Conservation (phyloP, 169 alveolate species). For the Cryptosporidium baileyi region DNA sequence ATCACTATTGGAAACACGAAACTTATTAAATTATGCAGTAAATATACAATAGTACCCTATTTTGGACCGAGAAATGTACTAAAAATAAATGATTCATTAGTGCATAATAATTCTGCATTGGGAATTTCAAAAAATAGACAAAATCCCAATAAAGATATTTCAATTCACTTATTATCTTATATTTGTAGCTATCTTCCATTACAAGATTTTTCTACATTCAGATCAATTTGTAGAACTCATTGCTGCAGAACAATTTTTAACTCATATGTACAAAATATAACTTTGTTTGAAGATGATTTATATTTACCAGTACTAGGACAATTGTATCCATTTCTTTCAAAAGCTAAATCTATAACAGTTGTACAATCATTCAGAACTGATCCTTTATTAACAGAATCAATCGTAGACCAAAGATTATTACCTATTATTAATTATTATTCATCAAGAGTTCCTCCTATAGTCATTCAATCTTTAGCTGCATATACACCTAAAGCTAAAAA, state of each 20-base stretch:
- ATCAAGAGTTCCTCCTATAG: conserved; percentile 42
- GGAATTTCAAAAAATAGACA: conserved; percentile 15
- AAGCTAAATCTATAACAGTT: conserved; percentile 23
- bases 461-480: conserved; percentile 59
- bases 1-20: conserved; percentile 34
- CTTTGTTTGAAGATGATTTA: conserved; percentile 27
- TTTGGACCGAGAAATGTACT: conserved; percentile 35
- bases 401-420: background rate
- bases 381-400: background rate
- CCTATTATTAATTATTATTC: background rate
- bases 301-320: conserved; percentile 52
- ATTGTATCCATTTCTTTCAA: conserved; percentile 41
- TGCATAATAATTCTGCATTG: conserved; percentile 45
- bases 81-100: conserved; percentile 18
- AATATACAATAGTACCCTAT: conserved; percentile 48
- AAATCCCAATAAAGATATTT: conserved; percentile 4
- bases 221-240: conserved; percentile 56
- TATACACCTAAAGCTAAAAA: conserved; percentile 59
- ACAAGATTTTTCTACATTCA: conserved; percentile 4
- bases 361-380: background rate
- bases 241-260: conserved; percentile 56
- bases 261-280: conserved; percentile 28
- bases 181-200: conserved; percentile 39
- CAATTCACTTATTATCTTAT: conserved; percentile 15
- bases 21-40: conserved; percentile 32